These are phyloP conservation scores for Chenopodium album DNA, from an alignment of 148 eudicot species.

Conservation along the genomic window DNA sequence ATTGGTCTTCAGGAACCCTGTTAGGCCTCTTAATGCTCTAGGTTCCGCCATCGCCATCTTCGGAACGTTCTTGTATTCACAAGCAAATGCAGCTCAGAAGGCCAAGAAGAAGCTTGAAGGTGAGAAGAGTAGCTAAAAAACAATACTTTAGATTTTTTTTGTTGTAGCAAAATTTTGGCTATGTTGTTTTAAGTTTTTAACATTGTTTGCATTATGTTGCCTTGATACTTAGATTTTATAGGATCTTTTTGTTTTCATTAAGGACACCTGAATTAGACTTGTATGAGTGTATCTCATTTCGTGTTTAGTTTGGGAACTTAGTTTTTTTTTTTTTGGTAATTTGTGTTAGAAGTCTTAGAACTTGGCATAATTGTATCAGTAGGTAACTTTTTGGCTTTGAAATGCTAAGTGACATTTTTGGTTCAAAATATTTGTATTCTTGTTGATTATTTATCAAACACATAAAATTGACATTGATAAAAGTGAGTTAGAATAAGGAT, in stretches of 20 bases:
- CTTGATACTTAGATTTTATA: background rate
- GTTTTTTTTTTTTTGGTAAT: background rate
- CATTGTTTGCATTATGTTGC: background rate
- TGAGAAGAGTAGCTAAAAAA: slow-evolving; percentile 48
- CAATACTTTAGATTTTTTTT: slow-evolving; percentile 3
- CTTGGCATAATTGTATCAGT: slow-evolving; percentile 8
- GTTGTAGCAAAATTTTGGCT: background rate
- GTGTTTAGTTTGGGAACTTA: background rate
- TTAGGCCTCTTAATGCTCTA: slow-evolving; percentile 79
- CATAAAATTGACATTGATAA: too few species aligned
- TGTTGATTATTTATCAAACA: too few species aligned
- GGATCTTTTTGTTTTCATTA: background rate
- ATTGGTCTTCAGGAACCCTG: slow-evolving; percentile 81
- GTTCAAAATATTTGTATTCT: too few species aligned
- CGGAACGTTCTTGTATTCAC: slow-evolving; percentile 89
- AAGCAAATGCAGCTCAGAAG: slow-evolving; percentile 61
- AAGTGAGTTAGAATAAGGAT: too few species aligned
- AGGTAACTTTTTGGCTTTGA: background rate
- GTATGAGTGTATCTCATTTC: background rate
- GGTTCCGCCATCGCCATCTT: slow-evolving; percentile 81
- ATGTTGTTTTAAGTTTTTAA: background rate
- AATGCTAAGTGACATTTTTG: too few species aligned
- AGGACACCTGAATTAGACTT: background rate
- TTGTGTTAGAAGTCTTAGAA: background rate
- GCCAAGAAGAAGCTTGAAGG: slow-evolving; percentile 50